Evolutionary conservation across 148 eudicot genomes (phyloP), one percentile per base, ranked within the genome.

Genomic region (Dianthus caryophyllus): DNA sequence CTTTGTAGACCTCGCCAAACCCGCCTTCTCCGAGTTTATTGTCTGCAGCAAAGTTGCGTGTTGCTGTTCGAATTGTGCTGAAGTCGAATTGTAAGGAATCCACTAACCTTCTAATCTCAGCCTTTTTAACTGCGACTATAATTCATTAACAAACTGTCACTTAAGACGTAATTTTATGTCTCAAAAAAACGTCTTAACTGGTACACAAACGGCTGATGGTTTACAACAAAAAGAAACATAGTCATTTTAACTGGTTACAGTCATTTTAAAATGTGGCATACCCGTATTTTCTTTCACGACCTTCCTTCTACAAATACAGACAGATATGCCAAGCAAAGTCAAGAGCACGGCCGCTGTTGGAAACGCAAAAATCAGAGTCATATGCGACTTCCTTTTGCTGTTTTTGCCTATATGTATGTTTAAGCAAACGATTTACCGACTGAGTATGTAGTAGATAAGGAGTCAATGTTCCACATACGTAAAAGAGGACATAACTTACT

Each of bases 381-480:
- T 61, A 10, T 12, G 65, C 47, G 14, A 6, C 65, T 61, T 61
- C 26, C 10, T 12, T 61, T 61, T 61, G 21, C 65, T 21, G 16
- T 47, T 20, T 4, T 61, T 61, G 49, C 65, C 65, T 61, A 39
- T 24, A 61, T 38, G 48, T 24, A 61, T 38, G 48, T 61, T 39
- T 29, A 2, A 16, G 30, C 59, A 41, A 41, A 41, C 7, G 38
- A 33, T 33, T 33, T 33, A 33, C 4, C 38, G 38, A 33, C 38
- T n/a, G n/a, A n/a, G n/a, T n/a, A n/a, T n/a, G n/a, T n/a, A n/a
- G n/a, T n/a, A n/a, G n/a, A n/a, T n/a, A n/a, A n/a, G n/a, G n/a
- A n/a, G n/a, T n/a, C n/a, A n/a, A n/a, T n/a, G n/a, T n/a, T n/a
- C n/a, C n/a, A n/a, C n/a, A n/a, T n/a, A 8, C 8, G 8, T 2